Percentiles rank a stretch among this genome's conserved stretches.
phyloP scores from a whole-genome alignment of 208 protist genomes.

The Crithidia expoeki region DNA sequence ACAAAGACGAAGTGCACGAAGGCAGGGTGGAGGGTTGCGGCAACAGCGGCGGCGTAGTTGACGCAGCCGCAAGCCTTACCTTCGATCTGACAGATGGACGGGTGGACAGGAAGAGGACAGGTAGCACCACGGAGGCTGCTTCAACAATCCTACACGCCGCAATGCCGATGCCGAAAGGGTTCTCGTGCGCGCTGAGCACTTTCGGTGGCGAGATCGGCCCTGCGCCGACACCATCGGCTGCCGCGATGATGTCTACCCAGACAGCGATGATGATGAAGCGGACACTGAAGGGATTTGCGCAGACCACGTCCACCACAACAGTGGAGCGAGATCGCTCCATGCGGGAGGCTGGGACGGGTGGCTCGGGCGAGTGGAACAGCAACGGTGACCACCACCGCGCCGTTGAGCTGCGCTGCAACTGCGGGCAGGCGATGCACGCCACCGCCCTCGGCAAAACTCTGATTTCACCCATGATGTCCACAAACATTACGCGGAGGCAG shows the following conservation, averaged over 20 bases:
- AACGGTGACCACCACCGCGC: conserved; percentile 14
- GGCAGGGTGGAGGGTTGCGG: conserved; percentile 2
- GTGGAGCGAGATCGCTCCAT: conserved; percentile 20
- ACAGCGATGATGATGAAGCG: conserved; percentile 35
- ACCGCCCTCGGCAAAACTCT: conserved; percentile 34
- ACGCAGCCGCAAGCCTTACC: not conserved
- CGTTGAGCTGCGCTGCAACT: conserved; percentile 79
- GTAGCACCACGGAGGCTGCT: not conserved
- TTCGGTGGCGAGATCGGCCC: conserved; percentile 10
- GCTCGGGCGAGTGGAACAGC: not conserved
- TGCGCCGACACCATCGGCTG: conserved; percentile 14
- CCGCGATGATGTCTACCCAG: conserved; percentile 32
- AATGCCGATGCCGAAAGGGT: conserved; percentile 1
- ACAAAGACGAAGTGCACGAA: not conserved
- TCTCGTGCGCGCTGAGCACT: conserved; percentile 9
- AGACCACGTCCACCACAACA: conserved; percentile 20
- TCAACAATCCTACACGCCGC: not conserved
- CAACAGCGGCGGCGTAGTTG: not conserved
- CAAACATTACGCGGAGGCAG: conserved; percentile 26
- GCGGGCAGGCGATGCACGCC: conserved; percentile 70
- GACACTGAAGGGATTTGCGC: conserved; percentile 31
- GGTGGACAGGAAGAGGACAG: not conserved
- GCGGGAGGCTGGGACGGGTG: conserved; percentile 13
- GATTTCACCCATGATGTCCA: conserved; percentile 26
- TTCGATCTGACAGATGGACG: not conserved